phyloP scores from a whole-genome alignment of 2,329 filamentous ascomycete genomes.

The Paracoccidioides lutzii region DNA sequence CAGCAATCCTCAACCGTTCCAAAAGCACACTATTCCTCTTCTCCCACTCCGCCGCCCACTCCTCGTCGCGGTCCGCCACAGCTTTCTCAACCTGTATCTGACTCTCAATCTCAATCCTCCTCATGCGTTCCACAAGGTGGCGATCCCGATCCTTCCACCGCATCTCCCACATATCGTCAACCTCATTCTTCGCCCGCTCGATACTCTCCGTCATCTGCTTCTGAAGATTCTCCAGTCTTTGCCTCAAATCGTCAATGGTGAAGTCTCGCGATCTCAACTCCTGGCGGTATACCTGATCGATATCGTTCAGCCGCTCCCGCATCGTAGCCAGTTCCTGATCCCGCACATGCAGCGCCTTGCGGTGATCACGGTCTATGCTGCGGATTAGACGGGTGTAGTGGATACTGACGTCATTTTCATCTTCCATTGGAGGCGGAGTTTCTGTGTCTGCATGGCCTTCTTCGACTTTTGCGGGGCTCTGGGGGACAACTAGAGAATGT shows the following conservation, averaged over 20 bases:
- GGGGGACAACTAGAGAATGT: conserved; percentile 5
- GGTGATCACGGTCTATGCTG: conserved; percentile 19
- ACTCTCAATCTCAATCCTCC: conserved; percentile 13
- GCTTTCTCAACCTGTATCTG: conserved; percentile 13
- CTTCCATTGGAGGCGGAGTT: conserved; percentile 18
- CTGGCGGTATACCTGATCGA: conserved; percentile 21
- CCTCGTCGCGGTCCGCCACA: conserved; percentile 11
- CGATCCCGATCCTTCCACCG: conserved; percentile 23
- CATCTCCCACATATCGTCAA: conserved; percentile 24
- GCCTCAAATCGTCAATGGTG: conserved; percentile 18
- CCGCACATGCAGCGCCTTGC: conserved; percentile 17
- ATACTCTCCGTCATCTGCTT: conserved; percentile 15
- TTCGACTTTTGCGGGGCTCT: conserved; percentile 9
- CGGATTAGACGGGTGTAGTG: conserved; percentile 21
- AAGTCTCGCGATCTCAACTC: conserved; percentile 19
- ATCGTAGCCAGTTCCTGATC: conserved; percentile 19
- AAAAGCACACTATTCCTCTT: conserved; percentile 10
- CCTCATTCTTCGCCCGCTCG: conserved; percentile 20
- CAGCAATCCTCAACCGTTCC: conserved; percentile 4
- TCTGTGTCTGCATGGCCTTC: conserved; percentile 11
- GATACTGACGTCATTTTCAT: conserved; percentile 19
- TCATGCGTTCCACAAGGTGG: conserved; percentile 16
- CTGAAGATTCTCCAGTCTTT: conserved; percentile 13
- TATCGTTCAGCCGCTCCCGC: conserved; percentile 18
- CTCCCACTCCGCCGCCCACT: conserved; percentile 12